These are phyloP conservation scores for Penicillium occitanis DNA, from an alignment of 2,329 filamentous ascomycete species.

Conservation along the genomic window DNA sequence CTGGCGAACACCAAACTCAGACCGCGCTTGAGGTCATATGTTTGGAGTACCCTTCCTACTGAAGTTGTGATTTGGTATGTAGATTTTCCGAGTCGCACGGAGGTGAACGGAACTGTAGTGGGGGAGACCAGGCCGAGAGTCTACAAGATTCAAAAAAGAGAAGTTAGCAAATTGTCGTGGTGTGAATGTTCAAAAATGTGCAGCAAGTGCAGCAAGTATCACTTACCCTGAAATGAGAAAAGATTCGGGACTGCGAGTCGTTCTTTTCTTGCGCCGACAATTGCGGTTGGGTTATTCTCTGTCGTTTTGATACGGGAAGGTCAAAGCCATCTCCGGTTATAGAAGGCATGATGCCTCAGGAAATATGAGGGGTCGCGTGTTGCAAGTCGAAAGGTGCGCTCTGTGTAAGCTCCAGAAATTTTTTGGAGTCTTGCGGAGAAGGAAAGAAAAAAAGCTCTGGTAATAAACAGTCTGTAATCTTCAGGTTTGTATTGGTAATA, in stretches of 20 bases:
- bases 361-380: neutral
- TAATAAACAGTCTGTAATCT: slow-evolving; percentile 9
- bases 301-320: slow-evolving; percentile 68
- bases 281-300: slow-evolving; percentile 33
- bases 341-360: slow-evolving; percentile 46
- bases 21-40: slow-evolving; percentile 87
- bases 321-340: slow-evolving; percentile 55
- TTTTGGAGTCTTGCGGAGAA: slow-evolving; percentile 5
- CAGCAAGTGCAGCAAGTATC: neutral
- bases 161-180: slow-evolving; percentile 3
- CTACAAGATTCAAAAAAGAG: slow-evolving; percentile 46
- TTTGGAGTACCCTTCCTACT: slow-evolving; percentile 84
- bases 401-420: neutral
- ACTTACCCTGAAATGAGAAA: slow-evolving; percentile 86
- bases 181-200: neutral
- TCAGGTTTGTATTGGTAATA: neutral
- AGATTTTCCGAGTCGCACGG: slow-evolving; percentile 83
- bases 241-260: slow-evolving; percentile 69
- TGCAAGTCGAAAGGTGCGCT: slow-evolving; percentile 10
- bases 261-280: slow-evolving; percentile 30
- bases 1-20: slow-evolving; percentile 93
- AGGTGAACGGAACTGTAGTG: slow-evolving; percentile 84
- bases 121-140: slow-evolving; percentile 92
- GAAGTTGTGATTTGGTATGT: slow-evolving; percentile 98
- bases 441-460: slow-evolving; percentile 6